Evolutionary conservation across 163 green algal genomes (phyloP).

Genomic region (Chlamydomonas reinhardtii): DNA sequence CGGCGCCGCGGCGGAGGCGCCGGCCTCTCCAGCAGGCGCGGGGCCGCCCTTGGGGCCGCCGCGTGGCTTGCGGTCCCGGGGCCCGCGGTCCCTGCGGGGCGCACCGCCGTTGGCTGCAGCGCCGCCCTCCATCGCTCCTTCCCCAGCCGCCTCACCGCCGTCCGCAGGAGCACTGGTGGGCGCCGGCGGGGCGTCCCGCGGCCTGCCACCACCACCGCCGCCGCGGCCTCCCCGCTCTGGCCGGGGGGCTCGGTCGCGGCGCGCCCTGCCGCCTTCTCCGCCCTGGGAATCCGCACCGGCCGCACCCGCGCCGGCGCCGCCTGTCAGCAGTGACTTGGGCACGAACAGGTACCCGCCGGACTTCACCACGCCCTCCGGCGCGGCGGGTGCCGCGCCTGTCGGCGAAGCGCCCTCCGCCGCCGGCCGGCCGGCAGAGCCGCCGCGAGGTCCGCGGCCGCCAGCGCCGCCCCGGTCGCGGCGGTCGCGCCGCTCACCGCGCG

Average conservation of each 20-base stretch:
- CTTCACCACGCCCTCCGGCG: background rate
- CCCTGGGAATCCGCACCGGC: background rate
- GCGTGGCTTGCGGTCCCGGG: no score
- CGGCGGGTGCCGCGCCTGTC: background rate
- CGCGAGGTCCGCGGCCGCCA: background rate
- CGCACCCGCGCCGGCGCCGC: background rate
- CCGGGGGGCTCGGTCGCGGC: background rate
- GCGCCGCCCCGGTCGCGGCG: background rate
- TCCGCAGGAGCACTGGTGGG: no score
- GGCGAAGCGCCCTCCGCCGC: background rate
- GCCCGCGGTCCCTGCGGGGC: no score
- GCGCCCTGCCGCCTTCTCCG: background rate
- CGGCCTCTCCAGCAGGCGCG: no score
- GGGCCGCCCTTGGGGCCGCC: no score
- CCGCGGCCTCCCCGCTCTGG: background rate
- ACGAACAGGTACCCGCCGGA: background rate
- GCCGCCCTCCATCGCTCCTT: no score
- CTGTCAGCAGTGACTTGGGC: background rate
- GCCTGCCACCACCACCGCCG: no score
- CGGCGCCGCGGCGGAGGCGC: no score
- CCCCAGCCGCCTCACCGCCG: no score
- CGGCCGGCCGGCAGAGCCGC: background rate
- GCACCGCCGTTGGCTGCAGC: no score
- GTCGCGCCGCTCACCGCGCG: background rate
- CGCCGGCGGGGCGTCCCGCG: no score